These are phyloP conservation scores for Nothomitra cinnamomea DNA, from an alignment of 2,329 filamentous ascomycete genomes.

Conservation along the genomic window DNA sequence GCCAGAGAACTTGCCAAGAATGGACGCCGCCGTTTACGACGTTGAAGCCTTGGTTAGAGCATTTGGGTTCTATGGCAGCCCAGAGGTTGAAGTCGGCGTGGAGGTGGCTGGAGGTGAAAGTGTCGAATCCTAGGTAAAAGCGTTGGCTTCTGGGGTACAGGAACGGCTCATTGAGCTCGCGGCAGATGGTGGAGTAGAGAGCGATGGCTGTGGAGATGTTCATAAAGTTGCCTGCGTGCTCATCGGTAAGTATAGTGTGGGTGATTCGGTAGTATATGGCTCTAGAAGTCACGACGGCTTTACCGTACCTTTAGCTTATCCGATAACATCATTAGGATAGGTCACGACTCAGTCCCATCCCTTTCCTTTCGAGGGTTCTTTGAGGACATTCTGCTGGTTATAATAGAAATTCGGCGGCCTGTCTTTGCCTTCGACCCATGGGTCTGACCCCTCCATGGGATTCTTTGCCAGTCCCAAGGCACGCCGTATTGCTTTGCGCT, in stretches of 20 bases:
- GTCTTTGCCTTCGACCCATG: conserved; percentile 23
- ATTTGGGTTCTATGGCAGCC: conserved; percentile 17
- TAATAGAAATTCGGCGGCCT: conserved; percentile 35
- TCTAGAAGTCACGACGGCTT: too few species aligned
- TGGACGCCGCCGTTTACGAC: conserved; percentile 24
- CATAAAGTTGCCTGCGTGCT: conserved; percentile 21
- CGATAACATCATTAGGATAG: conserved; percentile 29
- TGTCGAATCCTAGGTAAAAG: conserved; percentile 20
- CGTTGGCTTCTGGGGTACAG: too few species aligned
- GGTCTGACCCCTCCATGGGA: conserved; percentile 31
- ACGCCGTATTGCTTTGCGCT: conserved; percentile 37
- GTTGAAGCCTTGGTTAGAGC: conserved; percentile 26
- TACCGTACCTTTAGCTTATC: conserved; percentile 19
- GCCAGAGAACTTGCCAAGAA: conserved; percentile 25
- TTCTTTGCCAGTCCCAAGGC: conserved; percentile 31
- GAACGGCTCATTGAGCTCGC: conserved; percentile 20
- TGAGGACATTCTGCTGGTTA: conserved; percentile 29
- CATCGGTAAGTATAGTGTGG: neutral
- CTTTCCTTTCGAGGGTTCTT: conserved; percentile 16
- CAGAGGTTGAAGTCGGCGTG: conserved; percentile 23
- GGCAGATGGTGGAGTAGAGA: conserved; percentile 23
- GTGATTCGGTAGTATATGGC: neutral
- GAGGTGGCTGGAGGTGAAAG: conserved; percentile 18
- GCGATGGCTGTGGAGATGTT: conserved; percentile 25
- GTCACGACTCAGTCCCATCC: conserved; percentile 26